Evolutionary conservation across 192 early-diverging fungal species (phyloP), one percentile per base, ranked within the genome.

Genomic region (Backusella luteola): DNA sequence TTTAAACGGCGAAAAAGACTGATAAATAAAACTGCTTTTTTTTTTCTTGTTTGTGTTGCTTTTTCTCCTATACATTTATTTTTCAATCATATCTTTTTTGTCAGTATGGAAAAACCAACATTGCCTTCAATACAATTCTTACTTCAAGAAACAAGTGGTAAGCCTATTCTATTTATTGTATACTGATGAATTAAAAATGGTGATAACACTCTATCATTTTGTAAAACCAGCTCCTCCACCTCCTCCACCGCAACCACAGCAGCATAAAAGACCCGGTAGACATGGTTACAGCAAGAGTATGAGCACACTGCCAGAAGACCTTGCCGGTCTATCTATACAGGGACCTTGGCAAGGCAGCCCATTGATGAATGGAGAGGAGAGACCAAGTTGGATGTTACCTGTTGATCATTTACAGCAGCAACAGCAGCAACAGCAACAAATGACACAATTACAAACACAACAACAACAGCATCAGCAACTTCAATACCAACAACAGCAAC

Each of bases 81-180:
- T 39, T 39, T 39, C 11, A 39, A 39, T 39, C 38, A 39, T 36
- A 21, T 21, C 34, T 39, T 36, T 36, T n/a, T 69, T 39, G 11
- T 41, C 6, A 23, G 3, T 63, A 63, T 63, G 56, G 56, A 75
- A 32, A 75, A 67, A 67, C 74, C 74, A 17, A 67, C 23, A 46
- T 46, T 75, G 19, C 74, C 74, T 36, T 75, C 74, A n/a, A 75
- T 75, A 21, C 59, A 75, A n/a, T 67, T 67, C n/a, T 34, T 75
- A 67, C 32, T 75, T 29, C 66, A 75, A 67, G 66, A 67, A 46
- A 56, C 34, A 23, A 53, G 35, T 41, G 53, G 52, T 63, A 74
- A 12, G n/a, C 9, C 7, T 38, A 11, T 59, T 59, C 9, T 23
- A n/a, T 26, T 26, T 59, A 32, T 32, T 32, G 32, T 39, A 12